Base-by-base conservation (phyloP, 2,329 filamentous ascomycete genomes). In the Anisogramma anomala region DNA sequence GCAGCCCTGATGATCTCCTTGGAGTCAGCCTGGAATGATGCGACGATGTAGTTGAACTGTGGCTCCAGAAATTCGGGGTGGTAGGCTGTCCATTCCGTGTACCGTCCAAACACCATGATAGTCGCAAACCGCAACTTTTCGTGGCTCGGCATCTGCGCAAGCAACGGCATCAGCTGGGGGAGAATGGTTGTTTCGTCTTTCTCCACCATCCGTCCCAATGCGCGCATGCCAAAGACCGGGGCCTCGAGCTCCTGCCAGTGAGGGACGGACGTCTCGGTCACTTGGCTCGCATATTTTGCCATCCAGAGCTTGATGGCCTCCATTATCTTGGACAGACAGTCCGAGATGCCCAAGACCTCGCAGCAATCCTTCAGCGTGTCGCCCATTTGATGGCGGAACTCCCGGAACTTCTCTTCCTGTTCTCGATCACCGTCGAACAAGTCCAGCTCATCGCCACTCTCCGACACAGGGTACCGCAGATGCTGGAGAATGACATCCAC, bases 41-140 rank as follows among this genome's bases (percentile, higher is more conserved):
- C 83, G 50, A 94, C 88, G 54, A 98, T 94, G 63, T 94, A 98
- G 54, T 86, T 87, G 57, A 98, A 84, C 61, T 98, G 91, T 7
- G 84, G 74, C 60, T 94, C 84, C 7, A 98, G 70, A 33, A 89
- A 94, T 44, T 95, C 86, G 0, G 89, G 85, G 55, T 98, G 91
- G 35, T 86, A 79, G 4, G 91, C 79, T 0, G 93, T 98, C 91
- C 91, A 98, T 60, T 96, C 89, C 0, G 93, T 98, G 58, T 98
- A 98, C 48, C 91, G 77, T 27, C 87, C 91, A 17, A 98, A 74
- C 3, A 93, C 88, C 87, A 98, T 95, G 55, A 96, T 94, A 5
- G 89, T 89, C 48, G 94, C 89, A 62, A 98, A 98, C 6, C 88
- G 85, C n/a, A 98, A 74, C 66, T 96, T 98, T 62, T 96, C 86